Evolutionary conservation across 495 filamentous ascomycete species (phyloP).

Genomic region (Baudoinia panamericana): DNA sequence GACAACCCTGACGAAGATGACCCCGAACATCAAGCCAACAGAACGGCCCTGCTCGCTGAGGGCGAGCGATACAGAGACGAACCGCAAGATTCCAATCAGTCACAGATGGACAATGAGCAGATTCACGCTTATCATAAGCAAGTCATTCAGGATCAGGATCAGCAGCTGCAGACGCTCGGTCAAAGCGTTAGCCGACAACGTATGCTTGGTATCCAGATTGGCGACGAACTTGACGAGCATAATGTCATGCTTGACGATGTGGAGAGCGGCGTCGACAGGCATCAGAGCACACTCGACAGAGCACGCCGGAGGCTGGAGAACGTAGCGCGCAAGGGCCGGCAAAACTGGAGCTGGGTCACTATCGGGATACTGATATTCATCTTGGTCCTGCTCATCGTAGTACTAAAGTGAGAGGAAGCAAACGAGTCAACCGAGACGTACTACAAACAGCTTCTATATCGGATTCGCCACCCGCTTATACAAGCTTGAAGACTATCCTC

Average conservation of each 20-base stretch:
- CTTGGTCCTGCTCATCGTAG: slow-evolving; percentile 30
- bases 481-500: no score
- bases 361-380: slow-evolving; percentile 32
- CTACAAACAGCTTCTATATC: no score
- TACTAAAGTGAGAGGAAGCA: no score
- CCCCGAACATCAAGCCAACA: slow-evolving; percentile 27
- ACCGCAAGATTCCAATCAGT: slow-evolving; percentile 40
- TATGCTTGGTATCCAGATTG: slow-evolving; percentile 88
- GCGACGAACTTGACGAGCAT: slow-evolving; percentile 87
- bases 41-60: slow-evolving; percentile 47
- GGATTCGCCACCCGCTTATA: no score
- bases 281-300: slow-evolving; percentile 57
- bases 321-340: slow-evolving; percentile 27
- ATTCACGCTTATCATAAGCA: slow-evolving; percentile 73
- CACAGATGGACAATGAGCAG: slow-evolving; percentile 64
- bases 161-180: slow-evolving; percentile 77
- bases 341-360: slow-evolving; percentile 31
- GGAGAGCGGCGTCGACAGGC: slow-evolving; percentile 68
- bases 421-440: no score
- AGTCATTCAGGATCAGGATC: slow-evolving; percentile 75
- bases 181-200: slow-evolving; percentile 81
- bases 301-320: slow-evolving; percentile 47
- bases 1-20: slow-evolving; percentile 47
- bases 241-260: slow-evolving; percentile 79
- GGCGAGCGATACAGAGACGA: slow-evolving; percentile 41